A percentile compares a stretch with the other conserved stretches of the same genome.
Evolutionary conservation across 2,329 filamentous ascomycete genomes (phyloP).

Genomic region (Claviceps sp.): DNA sequence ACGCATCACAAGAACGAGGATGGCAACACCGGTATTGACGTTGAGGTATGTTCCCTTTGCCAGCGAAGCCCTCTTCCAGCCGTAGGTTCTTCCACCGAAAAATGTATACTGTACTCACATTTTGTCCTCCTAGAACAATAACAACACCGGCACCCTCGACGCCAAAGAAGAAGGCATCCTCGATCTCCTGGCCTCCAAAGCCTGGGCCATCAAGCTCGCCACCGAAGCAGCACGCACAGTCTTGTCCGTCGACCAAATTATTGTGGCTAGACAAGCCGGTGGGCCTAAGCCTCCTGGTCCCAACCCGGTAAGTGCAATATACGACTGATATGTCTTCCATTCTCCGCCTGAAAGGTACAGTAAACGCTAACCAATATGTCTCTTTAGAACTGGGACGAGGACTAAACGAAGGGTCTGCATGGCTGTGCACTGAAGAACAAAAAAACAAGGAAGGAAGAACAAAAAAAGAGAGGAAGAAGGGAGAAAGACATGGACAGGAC

Average conservation of each 20-base stretch:
- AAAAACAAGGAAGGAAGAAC: not conserved
- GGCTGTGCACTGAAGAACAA: not conserved
- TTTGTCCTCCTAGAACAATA: slow-evolving; percentile 45
- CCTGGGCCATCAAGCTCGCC: slow-evolving; percentile 93
- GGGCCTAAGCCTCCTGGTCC: slow-evolving; percentile 93
- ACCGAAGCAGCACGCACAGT: slow-evolving; percentile 91
- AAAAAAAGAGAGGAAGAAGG: not conserved
- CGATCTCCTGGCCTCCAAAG: slow-evolving; percentile 82
- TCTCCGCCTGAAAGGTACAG: not conserved
- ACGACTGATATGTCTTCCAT: not conserved
- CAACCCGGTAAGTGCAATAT: slow-evolving; percentile 47
- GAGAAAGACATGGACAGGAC: not conserved
- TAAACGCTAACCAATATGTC: not conserved
- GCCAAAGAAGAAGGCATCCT: slow-evolving; percentile 80
- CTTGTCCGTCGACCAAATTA: slow-evolving; percentile 95
- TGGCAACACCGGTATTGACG: slow-evolving; percentile 87
- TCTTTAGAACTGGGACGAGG: slow-evolving; percentile 47
- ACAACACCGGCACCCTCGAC: slow-evolving; percentile 70
- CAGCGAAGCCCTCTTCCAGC: not conserved
- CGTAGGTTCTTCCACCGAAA: no score
- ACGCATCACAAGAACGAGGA: slow-evolving; percentile 80
- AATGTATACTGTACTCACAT: not conserved
- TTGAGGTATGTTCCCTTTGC: slow-evolving; percentile 45
- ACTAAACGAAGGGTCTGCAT: slow-evolving; percentile 27
- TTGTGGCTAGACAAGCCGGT: slow-evolving; percentile 91